A percentile compares a stretch with the other conserved stretches of the same genome.
phyloP scores from a whole-genome alignment of 257 asterid species.

The Handroanthus guayacan region DNA sequence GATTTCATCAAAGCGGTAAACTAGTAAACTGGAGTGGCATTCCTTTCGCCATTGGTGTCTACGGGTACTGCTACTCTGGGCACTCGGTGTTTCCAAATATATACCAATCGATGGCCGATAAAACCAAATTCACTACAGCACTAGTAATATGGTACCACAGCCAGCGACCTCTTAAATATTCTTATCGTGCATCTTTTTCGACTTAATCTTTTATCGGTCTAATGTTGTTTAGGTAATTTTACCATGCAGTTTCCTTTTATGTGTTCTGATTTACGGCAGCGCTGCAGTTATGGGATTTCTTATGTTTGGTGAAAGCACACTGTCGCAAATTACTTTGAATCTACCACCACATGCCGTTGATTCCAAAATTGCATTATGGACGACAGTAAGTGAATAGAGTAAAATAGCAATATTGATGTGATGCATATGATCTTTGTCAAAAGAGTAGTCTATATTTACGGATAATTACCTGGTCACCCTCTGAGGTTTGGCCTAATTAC shows the following conservation, averaged over 20 bases:
- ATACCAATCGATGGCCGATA: conserved; percentile 98
- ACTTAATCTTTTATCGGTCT: not conserved
- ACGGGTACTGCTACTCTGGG: conserved; percentile 88
- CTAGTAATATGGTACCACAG: conserved; percentile 58
- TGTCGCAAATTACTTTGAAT: conserved; percentile 85
- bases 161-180: not conserved
- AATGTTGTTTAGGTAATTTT: conserved; percentile 21
- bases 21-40: conserved; percentile 73
- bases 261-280: conserved; percentile 72
- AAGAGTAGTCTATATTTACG: too few species aligned
- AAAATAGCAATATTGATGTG: too few species aligned
- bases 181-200: not conserved
- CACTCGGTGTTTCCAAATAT: conserved; percentile 95
- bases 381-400: conserved; percentile 59
- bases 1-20: conserved; percentile 63
- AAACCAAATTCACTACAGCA: conserved; percentile 75
- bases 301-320: conserved; percentile 78
- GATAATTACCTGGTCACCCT: too few species aligned
- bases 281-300: conserved; percentile 89
- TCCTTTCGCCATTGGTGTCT: conserved; percentile 85
- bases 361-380: conserved; percentile 83
- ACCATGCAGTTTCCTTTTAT: conserved; percentile 67
- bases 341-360: conserved; percentile 57
- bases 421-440: too few species aligned
- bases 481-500: too few species aligned